Evolutionary conservation across 2,329 filamentous ascomycete species (phyloP), one percentile per base, ranked within the genome.

Genomic region (Cryphonectria japonica): DNA sequence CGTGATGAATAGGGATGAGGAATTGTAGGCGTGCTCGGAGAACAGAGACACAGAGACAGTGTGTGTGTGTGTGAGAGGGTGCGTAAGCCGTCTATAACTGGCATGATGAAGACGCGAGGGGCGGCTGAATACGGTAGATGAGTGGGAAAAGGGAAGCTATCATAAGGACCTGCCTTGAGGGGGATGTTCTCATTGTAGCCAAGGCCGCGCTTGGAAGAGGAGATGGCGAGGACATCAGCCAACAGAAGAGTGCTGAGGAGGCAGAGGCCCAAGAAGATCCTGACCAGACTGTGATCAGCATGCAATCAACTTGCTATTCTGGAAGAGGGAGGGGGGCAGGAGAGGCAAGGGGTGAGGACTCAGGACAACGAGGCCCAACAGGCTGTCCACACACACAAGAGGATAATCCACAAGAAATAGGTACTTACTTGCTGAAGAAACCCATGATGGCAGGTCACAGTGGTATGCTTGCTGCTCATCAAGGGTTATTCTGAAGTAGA

Each of bases 151-250:
- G 34, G 14, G 2, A 19, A 6, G 9, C 8, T 19, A 43, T 26
- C 5, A 46, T 14, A 11, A 11, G 39, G 16, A 22, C 29, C 60
- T 63, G 60, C 70, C 37, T 52, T 39, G 74, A 75, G 74, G 32
- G 68, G 69, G 19, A 76, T 62, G 22, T 73, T 74, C n/a, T 76
- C 75, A 54, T 76, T 76, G 32, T 69, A 71, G 29, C 66, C 73
- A 1, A 76, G 65, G 26, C 75, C 75, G 5, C 75, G 74, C 70
- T 76, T 76, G 39, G 74, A 69, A n/a, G 37, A 14, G 26, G 37
- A 14, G 37, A 19, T 19, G 34, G 46, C 43, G 13, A 57, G 60
- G 26, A 50, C 14, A n/a, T 34, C 57, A 60, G 60, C 50, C 54
- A 60, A 34, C 64, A 64, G 41, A n/a, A 64, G 63, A 7, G 37